Evolutionary conservation across 2,329 filamentous ascomycete genomes (phyloP).

Genomic region (Meredithiella fracta): DNA sequence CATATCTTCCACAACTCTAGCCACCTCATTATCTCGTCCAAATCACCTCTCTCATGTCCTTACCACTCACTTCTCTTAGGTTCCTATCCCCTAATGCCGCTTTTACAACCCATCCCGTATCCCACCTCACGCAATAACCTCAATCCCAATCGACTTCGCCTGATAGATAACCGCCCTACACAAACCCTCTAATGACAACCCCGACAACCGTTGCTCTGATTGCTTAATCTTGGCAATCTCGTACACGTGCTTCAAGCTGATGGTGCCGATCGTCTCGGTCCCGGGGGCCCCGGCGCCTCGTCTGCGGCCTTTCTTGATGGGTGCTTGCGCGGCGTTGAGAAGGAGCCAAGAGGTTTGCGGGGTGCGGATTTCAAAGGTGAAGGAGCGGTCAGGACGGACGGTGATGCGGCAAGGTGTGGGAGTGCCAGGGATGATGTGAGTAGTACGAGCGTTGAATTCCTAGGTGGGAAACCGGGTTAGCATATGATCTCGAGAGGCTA

Average conservation of each 20-base stretch:
- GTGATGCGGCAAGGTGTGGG: slow-evolving; percentile 83
- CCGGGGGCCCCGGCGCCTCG: slow-evolving; percentile 63
- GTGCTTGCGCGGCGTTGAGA: slow-evolving; percentile 64
- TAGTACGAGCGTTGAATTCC: slow-evolving; percentile 95
- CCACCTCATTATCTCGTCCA: not conserved
- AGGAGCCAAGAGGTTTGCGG: slow-evolving; percentile 87
- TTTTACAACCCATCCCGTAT: not conserved
- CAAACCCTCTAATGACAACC: slow-evolving; percentile 51
- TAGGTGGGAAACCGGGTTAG: slow-evolving; percentile 23
- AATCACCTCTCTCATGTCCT: not conserved
- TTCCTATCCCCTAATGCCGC: not conserved
- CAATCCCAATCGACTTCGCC: slow-evolving; percentile 59
- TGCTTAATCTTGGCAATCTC: slow-evolving; percentile 98
- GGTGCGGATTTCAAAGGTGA: slow-evolving; percentile 83
- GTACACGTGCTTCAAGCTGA: slow-evolving; percentile 90
- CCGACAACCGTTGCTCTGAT: slow-evolving; percentile 55
- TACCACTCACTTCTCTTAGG: not conserved
- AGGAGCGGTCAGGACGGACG: slow-evolving; percentile 82
- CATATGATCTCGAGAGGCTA: not conserved
- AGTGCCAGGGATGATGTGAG: slow-evolving; percentile 64
- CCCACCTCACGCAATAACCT: slow-evolving; percentile 41
- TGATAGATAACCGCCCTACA: slow-evolving; percentile 61
- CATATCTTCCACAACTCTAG: not conserved
- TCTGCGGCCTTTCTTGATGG: slow-evolving; percentile 58
- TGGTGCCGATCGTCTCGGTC: slow-evolving; percentile 61